Evolutionary conservation across 2,329 filamentous ascomycete genomes (phyloP).

Genomic region (Cladosporium sp.): DNA sequence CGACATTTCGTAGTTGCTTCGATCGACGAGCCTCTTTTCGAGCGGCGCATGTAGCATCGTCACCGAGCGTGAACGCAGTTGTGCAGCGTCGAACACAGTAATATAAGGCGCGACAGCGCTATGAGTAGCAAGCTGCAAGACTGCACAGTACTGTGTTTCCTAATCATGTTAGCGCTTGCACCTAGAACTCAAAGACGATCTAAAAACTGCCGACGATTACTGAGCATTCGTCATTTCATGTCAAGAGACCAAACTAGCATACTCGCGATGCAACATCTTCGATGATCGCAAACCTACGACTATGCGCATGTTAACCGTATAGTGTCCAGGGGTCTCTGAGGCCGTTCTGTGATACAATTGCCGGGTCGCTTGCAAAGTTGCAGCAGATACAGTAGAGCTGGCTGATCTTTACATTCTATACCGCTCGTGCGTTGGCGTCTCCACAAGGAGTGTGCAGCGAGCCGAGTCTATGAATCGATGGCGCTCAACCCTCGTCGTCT

Average conservation of each 20-base stretch:
- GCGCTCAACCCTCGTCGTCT: slow-evolving; percentile 1
- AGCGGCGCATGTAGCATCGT: background rate
- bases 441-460: background rate
- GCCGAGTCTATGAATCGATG: slow-evolving; percentile 7
- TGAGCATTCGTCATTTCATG: background rate
- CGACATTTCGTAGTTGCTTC: background rate
- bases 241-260: background rate
- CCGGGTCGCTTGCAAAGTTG: background rate
- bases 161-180: background rate
- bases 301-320: background rate
- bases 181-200: background rate
- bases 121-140: background rate
- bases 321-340: background rate
- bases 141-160: background rate
- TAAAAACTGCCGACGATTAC: background rate
- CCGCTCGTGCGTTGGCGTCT: background rate
- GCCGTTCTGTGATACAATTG: background rate
- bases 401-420: slow-evolving; percentile 4
- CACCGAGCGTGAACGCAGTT: background rate
- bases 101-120: background rate
- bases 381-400: slow-evolving; percentile 1
- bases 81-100: background rate
- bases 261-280: background rate
- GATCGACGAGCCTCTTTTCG: background rate
- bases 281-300: background rate